Base-by-base conservation (phyloP, 179 eudicot genomes). In the Dionaea muscipula region DNA sequence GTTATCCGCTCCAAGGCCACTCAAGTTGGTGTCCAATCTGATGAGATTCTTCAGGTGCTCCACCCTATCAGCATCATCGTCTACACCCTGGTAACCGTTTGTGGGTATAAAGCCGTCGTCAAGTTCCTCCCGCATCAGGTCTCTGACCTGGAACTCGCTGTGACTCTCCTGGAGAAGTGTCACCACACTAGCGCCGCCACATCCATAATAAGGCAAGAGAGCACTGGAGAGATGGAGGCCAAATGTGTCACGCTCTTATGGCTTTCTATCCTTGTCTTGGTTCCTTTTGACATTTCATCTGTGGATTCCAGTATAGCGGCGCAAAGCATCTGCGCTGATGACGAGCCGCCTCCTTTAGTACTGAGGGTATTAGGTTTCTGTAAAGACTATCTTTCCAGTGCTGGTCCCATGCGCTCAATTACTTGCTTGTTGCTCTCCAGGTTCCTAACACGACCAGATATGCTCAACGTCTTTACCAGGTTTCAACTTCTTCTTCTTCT, bases 141-240 rank as follows among this genome's bases (percentile, higher is more conserved):
- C 70, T 86, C 97, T 66, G 97, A 91, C 60, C 65, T 91, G 33
- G 97, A 91, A 69, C 85, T 82, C 55, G 97, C 97, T 19, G 95
- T 91, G 21, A 75, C 91, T 66, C 94, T 91, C 33, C 68, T 91
- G 69, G 94, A 86, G 72, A 91, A 73, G 69, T 86, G 95, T 63
- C 91, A 84, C 59, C 46, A 55, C 47, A 56, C 65, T 22, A 67
- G 57, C 55, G 50, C 86, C 35, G 65, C 35, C 13, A 71, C 94
- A 33, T 82, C 94, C 17, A 60, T 84, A 69, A 75, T 84, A 69
- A 75, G 97, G 65, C 85, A 84, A 67, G 97, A 91, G 74, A 91
- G 97, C 72, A 86, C 95, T 8, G 97, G 97, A 66, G 97, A 84
- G 68, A 91, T 91, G 97, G 97, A 91, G 74, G 82, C 97, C 50